Percentiles rank a stretch among this genome's conserved stretches.
phyloP scores from a whole-genome alignment of 139 green algal genomes.

The Chlamydomonas sp. region DNA sequence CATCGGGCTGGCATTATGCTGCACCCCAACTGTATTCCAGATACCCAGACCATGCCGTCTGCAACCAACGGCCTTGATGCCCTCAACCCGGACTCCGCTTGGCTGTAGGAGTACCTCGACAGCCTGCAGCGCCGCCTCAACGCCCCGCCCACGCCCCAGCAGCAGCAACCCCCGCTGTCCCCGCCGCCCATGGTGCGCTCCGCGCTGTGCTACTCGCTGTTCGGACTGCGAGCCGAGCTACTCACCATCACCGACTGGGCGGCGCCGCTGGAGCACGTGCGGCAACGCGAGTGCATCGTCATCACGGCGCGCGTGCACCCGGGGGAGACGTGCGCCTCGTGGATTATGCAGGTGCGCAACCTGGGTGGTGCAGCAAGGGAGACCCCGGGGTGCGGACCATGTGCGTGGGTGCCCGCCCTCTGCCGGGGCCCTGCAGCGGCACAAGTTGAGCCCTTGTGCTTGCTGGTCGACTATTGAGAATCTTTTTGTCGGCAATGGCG shows the following conservation, averaged over 20 bases:
- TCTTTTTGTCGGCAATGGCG: no score
- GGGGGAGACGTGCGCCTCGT: constrained; percentile 80
- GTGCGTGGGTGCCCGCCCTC: no score
- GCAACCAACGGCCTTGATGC: no score
- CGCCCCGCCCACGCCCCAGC: neutral
- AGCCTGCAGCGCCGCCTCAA: constrained; percentile 26
- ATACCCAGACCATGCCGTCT: no score
- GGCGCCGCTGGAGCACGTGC: constrained; percentile 38
- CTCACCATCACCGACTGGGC: constrained; percentile 68
- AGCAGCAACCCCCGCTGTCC: neutral
- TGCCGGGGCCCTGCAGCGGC: no score
- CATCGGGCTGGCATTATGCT: no score
- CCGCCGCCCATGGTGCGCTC: constrained; percentile 45
- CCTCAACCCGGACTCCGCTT: no score
- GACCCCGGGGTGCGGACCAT: no score
- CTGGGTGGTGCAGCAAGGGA: no score
- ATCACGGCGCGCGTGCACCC: constrained; percentile 77
- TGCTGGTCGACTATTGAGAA: no score
- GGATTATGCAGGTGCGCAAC: constrained; percentile 70
- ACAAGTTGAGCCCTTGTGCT: no score
- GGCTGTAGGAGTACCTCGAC: constrained; percentile 42
- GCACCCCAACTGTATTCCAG: no score
- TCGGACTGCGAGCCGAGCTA: constrained; percentile 49
- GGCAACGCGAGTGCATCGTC: constrained; percentile 53
- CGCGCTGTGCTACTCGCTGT: constrained; percentile 60